phyloP scores from a whole-genome alignment of 495 filamentous ascomycete genomes.

The Aspergillus leporis region DNA sequence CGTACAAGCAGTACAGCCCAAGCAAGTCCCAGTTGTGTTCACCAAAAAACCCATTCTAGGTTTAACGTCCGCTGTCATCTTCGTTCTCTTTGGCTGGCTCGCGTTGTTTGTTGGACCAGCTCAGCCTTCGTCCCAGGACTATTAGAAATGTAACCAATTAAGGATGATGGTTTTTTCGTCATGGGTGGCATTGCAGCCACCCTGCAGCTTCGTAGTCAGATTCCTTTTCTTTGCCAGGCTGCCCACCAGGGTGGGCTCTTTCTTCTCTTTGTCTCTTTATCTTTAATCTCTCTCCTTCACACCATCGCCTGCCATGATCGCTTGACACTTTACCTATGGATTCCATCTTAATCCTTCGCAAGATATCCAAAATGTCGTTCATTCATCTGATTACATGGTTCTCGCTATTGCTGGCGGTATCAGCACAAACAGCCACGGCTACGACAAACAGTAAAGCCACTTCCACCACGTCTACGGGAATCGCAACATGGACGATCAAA shows the following conservation, averaged over 20 bases:
- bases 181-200: not conserved
- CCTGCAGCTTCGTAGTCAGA: not conserved
- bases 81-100: not conserved
- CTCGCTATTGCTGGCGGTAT: slow-evolving; percentile 3
- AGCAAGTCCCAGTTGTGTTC: too few relatives aligned
- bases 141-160: not conserved
- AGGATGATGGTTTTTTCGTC: not conserved
- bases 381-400: slow-evolving; percentile 7
- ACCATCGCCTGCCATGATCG: not conserved
- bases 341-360: not conserved
- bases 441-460: slow-evolving; percentile 10
- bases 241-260: not conserved
- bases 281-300: not conserved
- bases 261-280: not conserved
- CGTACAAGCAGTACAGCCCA: too few relatives aligned
- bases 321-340: not conserved
- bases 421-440: slow-evolving; percentile 4
- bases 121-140: not conserved
- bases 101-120: not conserved
- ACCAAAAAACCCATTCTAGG: not conserved
- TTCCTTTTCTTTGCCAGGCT: not conserved
- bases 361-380: slow-evolving; percentile 13
- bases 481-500: slow-evolving; percentile 47
- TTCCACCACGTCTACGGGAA: slow-evolving; percentile 15
- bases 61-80: not conserved